phyloP scores from a whole-genome alignment of 495 filamentous ascomycete species.

The Tuber indicum region DNA sequence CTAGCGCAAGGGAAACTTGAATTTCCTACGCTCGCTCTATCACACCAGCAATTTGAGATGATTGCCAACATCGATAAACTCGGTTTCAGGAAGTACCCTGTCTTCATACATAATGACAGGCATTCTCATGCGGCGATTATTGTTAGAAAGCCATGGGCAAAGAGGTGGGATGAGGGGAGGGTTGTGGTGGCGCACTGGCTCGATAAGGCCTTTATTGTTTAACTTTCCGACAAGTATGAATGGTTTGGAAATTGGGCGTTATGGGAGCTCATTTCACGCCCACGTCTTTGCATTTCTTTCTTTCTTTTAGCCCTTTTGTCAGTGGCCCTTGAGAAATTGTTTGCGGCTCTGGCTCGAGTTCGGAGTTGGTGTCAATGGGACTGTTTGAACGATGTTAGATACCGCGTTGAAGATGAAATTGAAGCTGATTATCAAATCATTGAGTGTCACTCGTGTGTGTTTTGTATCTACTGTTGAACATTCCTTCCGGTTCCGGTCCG shows the following conservation, averaged over 20 bases:
- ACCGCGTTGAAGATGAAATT: neutral
- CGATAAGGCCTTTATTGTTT: slow-evolving; percentile 64
- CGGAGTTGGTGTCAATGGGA: neutral
- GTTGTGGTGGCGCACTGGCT: slow-evolving; percentile 78
- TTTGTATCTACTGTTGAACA: neutral
- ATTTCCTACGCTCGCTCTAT: slow-evolving; percentile 67
- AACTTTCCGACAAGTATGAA: slow-evolving; percentile 6
- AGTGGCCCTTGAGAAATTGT: neutral
- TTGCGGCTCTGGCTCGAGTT: neutral
- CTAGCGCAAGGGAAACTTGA: slow-evolving; percentile 36
- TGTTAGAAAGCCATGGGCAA: slow-evolving; percentile 54
- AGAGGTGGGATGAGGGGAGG: slow-evolving; percentile 64
- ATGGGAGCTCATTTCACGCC: neutral
- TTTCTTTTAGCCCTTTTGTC: neutral
- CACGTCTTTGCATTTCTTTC: neutral
- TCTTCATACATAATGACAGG: slow-evolving; percentile 71
- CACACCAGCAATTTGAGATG: slow-evolving; percentile 73
- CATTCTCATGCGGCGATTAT: slow-evolving; percentile 92
- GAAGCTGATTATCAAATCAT: neutral
- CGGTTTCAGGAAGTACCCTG: slow-evolving; percentile 72
- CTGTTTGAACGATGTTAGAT: neutral
- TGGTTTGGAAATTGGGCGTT: neutral
- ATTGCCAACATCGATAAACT: slow-evolving; percentile 68
- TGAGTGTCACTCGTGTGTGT: neutral
- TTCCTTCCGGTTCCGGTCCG: neutral